Percentiles rank a stretch among this genome's conserved stretches.
These are phyloP conservation scores for Moricandia moricandioides DNA, from an alignment of 345 rosid species.

Conservation along the genomic window DNA sequence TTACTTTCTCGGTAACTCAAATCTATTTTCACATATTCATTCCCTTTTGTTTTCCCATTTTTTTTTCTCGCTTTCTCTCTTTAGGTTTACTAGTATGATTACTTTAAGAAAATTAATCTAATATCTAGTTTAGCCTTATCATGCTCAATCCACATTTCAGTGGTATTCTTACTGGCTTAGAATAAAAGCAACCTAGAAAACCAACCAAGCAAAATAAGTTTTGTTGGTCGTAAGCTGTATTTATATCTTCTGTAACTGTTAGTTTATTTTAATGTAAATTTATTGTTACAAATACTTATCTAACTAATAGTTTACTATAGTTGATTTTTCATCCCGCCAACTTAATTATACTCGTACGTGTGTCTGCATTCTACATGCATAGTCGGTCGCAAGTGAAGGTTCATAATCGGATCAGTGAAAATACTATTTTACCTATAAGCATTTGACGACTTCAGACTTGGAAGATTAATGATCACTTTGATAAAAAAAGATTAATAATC, in stretches of 20 bases:
- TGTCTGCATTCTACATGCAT: not conserved
- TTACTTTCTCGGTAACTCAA: conserved; percentile 52
- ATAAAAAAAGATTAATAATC: too few relatives aligned
- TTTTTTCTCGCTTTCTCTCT: not conserved
- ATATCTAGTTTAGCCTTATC: not conserved
- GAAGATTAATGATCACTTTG: not conserved
- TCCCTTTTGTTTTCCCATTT: too few relatives aligned
- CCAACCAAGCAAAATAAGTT: too few relatives aligned
- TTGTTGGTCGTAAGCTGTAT: not conserved
- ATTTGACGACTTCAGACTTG: not conserved
- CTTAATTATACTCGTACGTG: not conserved
- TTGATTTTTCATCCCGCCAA: not conserved
- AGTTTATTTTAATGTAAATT: too few relatives aligned
- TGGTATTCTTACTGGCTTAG: not conserved
- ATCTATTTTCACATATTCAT: not conserved
- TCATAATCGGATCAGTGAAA: not conserved
- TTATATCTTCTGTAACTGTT: not conserved
- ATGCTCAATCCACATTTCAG: not conserved
- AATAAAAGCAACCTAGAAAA: not conserved
- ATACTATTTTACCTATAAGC: not conserved
- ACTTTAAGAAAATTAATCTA: not conserved
- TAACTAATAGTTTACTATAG: not conserved
- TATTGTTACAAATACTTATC: not conserved
- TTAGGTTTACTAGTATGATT: not conserved
- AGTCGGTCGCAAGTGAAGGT: conserved; percentile 5